Evolutionary conservation across 352 stramenopile species (phyloP), one percentile per base, ranked within the genome.

Genomic region (Pythium insidiosum): DNA sequence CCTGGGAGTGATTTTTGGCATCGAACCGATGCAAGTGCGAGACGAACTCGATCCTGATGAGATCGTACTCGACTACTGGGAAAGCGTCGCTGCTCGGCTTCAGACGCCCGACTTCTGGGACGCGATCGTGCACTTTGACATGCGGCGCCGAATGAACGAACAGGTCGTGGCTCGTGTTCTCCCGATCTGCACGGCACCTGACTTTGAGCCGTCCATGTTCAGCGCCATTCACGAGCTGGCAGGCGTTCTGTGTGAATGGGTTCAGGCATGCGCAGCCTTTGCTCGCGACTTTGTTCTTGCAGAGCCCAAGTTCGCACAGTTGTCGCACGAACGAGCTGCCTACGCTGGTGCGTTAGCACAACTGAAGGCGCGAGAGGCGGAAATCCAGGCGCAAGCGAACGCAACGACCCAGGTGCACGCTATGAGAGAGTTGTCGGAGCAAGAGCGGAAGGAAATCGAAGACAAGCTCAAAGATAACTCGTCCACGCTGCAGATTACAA

Each of bases 41-140:
- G 75, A 88, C 45, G 73, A 85, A 28, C 55, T 84, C 41, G 74
- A 90, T 39, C 68, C 68, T 3, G 76, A 88, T 13, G 77, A 87
- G 38, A 62, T 82, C 12, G 61, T 87, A 22, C 79, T 86, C 62
- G 69, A 88, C 38, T 90, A 88, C 33, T 86, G 75, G 73, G 42
- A 75, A 21, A 75, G 63, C 6, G 36, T 68, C 5, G 64, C 61
- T 2, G 5, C 41, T 3, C 46, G 48, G 12, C 61, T 82, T 53
- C 55, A 62, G 16, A 66, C 48, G 0, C 22, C 41, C 3, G 48
- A n/a, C 2, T 85, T 88, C 22, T 88, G 75, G 75, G 26, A 66
- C 7, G 60, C 53, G 9, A 30, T 85, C 1, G 42, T 54, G 4
- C 40, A 41, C 6, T 86, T 79, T 53, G 63, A 85, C 11, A 60